A percentile compares a stretch with the other conserved stretches of the same genome.
Conservation (phyloP, 2,329 filamentous ascomycete genomes). For the Phyllosticta citrichinensis region DNA sequence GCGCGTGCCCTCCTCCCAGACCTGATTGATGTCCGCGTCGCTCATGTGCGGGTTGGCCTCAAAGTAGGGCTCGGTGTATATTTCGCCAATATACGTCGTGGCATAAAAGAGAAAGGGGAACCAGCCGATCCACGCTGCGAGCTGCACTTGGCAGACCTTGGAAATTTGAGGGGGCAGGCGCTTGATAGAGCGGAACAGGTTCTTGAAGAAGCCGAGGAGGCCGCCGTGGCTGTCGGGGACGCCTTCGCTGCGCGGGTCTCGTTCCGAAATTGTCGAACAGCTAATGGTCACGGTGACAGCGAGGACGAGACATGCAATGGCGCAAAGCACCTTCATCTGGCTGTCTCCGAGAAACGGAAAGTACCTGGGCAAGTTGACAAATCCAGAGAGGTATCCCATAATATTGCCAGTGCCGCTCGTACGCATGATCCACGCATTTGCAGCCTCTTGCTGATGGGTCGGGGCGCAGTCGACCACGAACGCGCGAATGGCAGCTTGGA, state of each 20-base stretch:
- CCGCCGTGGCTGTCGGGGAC: constrained; percentile 52
- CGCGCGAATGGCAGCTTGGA: constrained; percentile 83
- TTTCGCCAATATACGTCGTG: constrained; percentile 85
- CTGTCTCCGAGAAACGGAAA: constrained; percentile 74
- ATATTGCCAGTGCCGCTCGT: constrained; percentile 85
- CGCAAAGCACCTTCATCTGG: constrained; percentile 88
- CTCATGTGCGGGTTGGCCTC: constrained; percentile 68
- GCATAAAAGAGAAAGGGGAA: constrained; percentile 95
- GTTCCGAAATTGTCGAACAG: constrained; percentile 59
- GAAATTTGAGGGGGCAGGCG: constrained; percentile 72
- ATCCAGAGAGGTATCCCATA: constrained; percentile 78
- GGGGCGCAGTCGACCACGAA: constrained; percentile 93
- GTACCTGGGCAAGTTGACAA: constrained; percentile 63
- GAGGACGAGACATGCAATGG: constrained; percentile 69
- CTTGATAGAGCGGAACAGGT: constrained; percentile 65
- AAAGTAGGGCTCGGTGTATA: constrained; percentile 79
- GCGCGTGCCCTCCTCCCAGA: constrained; percentile 78
- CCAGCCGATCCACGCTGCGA: constrained; percentile 86
- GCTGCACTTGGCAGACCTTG: constrained; percentile 56
- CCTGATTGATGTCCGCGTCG: constrained; percentile 60
- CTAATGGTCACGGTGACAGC: constrained; percentile 60
- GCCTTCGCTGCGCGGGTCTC: constrained; percentile 67
- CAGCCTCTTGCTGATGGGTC: constrained; percentile 83
- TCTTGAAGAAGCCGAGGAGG: constrained; percentile 67
- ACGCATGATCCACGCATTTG: constrained; percentile 89